These are phyloP conservation scores for Lycium barbarum DNA, from an alignment of 257 asterid genomes.

Conservation along the genomic window DNA sequence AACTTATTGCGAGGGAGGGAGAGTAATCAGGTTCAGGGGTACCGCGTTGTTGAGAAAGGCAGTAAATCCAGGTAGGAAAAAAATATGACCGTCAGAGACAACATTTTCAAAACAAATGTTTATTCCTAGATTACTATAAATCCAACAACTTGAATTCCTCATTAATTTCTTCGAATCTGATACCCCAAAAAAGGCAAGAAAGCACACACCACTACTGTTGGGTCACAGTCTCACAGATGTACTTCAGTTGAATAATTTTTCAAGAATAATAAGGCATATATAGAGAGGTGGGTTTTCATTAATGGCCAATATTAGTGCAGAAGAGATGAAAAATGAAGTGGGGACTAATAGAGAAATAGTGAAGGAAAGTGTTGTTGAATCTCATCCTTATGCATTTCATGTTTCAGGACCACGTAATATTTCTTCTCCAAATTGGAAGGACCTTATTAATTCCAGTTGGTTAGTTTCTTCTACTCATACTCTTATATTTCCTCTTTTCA, in stretches of 20 bases:
- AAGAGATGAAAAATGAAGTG: constrained; percentile 48
- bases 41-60: constrained; percentile 31
- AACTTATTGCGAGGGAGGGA: too few species aligned
- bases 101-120: background rate
- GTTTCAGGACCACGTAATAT: constrained; percentile 54
- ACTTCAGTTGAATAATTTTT: background rate
- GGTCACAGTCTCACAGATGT: background rate
- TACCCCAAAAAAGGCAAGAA: background rate
- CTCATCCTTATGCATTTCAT: constrained; percentile 54
- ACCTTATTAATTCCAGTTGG: constrained; percentile 54
- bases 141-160: constrained; percentile 43
- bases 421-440: constrained; percentile 54
- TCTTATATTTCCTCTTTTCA: background rate
- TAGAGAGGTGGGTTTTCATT: constrained; percentile 25
- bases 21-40: constrained; percentile 22
- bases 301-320: constrained; percentile 47
- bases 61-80: constrained; percentile 18
- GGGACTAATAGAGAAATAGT: constrained; percentile 26
- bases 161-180: constrained; percentile 36
- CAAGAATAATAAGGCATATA: constrained; percentile 18
- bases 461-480: constrained; percentile 25
- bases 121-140: constrained; percentile 32
- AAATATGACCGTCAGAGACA: constrained; percentile 63
- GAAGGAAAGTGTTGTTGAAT: constrained; percentile 26
- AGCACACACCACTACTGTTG: constrained; percentile 15